Evolutionary conservation across 106 monocot genomes (phyloP).

Genomic region (Phalaenopsis aphrodite): DNA sequence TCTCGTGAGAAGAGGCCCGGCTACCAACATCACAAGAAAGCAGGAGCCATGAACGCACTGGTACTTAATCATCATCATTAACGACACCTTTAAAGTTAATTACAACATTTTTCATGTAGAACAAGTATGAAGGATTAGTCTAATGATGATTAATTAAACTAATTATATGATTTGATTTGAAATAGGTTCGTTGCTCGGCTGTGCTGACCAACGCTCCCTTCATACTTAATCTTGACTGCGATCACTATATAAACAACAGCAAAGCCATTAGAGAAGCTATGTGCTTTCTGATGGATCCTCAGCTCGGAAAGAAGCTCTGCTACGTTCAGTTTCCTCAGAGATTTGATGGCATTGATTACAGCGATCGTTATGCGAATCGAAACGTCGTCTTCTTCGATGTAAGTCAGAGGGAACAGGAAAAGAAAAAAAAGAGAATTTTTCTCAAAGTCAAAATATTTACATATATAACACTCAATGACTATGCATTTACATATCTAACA

Average conservation of each 20-base stretch:
- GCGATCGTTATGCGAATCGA: conserved; percentile 83
- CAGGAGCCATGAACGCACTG: conserved; percentile 90
- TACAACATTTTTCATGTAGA: too few species aligned
- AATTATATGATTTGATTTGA: too few species aligned
- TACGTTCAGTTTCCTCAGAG: conserved; percentile 93
- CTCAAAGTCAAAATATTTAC: too few species aligned
- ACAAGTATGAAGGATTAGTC: too few species aligned
- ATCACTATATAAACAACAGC: conserved; percentile 94
- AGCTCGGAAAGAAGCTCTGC: conserved; percentile 91
- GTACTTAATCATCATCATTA: conserved; percentile 10
- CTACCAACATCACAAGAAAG: conserved; percentile 92
- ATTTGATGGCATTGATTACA: conserved; percentile 74
- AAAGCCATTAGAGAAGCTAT: conserved; percentile 82
- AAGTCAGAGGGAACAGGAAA: background rate
- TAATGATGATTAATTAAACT: too few species aligned
- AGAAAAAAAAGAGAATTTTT: too few species aligned
- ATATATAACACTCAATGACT: too few species aligned
- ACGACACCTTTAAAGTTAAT: too few species aligned
- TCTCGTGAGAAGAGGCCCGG: conserved; percentile 93
- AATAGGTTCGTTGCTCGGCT: conserved; percentile 74
- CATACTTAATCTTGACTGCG: conserved; percentile 81
- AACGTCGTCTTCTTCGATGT: conserved; percentile 94
- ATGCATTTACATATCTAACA: too few species aligned
- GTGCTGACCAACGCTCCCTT: conserved; percentile 90
- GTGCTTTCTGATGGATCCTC: conserved; percentile 96